Percentiles rank a stretch among this genome's conserved stretches.
These are phyloP conservation scores for Fagopyrum tataricum DNA, from an alignment of 148 eudicot genomes.

Conservation along the genomic window DNA sequence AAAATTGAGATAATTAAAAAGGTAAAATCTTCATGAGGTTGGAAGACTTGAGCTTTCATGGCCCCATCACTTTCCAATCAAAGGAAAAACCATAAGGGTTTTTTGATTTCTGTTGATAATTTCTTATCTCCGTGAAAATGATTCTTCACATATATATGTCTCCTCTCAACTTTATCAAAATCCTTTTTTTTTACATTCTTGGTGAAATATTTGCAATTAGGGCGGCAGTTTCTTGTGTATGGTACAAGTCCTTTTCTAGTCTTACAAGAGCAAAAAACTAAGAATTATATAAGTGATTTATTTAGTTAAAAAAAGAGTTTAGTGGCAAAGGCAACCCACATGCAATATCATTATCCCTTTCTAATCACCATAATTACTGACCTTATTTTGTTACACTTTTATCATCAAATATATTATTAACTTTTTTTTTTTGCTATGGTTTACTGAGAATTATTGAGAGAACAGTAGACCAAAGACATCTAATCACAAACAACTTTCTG, in stretches of 20 bases:
- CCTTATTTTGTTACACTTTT: conserved; percentile 3
- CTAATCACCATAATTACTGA: conserved; percentile 9
- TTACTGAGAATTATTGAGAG: not conserved
- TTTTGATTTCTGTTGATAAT: conserved; percentile 3
- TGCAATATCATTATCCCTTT: conserved; percentile 5
- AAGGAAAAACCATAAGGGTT: not conserved
- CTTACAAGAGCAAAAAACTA: not conserved
- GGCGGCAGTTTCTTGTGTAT: not conserved
- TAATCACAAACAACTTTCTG: not conserved
- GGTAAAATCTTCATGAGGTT: not conserved
- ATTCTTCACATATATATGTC: not conserved
- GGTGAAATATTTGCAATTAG: not conserved
- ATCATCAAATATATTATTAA: not conserved
- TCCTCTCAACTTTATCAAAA: not conserved
- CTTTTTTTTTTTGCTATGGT: not conserved
- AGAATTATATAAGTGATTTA: not conserved
- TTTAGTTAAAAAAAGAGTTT: conserved; percentile 6
- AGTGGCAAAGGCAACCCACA: conserved; percentile 13
- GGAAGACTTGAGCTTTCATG: conserved; percentile 4
- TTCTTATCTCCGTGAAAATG: not conserved
- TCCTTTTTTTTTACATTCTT: not conserved
- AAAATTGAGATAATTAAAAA: too few species aligned
- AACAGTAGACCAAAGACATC: conserved; percentile 1
- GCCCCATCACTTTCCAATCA: not conserved
- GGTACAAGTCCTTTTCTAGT: conserved; percentile 3